Conservation (phyloP, 805 yeast species). For the Yamadazyma akitaensis region DNA sequence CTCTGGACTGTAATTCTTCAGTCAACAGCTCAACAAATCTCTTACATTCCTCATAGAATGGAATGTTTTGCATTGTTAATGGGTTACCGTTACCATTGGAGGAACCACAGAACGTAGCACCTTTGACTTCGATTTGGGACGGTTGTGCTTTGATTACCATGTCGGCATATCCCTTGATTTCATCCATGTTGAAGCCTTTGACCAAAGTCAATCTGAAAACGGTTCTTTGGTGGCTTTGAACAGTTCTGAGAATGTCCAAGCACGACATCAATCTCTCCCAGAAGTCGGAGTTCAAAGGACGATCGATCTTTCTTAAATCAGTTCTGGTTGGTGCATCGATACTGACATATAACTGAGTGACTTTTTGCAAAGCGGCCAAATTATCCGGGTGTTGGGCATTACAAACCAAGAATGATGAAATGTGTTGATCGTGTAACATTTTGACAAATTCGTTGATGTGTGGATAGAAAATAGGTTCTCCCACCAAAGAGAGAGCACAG, state of each 20-base stretch:
- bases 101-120: slow-evolving; percentile 94
- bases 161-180: slow-evolving; percentile 78
- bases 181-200: slow-evolving; percentile 87
- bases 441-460: slow-evolving; percentile 80
- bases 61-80: slow-evolving; percentile 91
- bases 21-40: slow-evolving; percentile 64
- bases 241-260: slow-evolving; percentile 70
- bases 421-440: slow-evolving; percentile 74
- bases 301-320: slow-evolving; percentile 76
- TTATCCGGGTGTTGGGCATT: slow-evolving; percentile 96
- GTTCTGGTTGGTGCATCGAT: slow-evolving; percentile 90
- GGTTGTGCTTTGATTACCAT: slow-evolving; percentile 80
- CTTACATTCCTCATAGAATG: slow-evolving; percentile 88
- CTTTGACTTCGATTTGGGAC: slow-evolving; percentile 86
- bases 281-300: slow-evolving; percentile 86
- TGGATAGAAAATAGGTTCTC: slow-evolving; percentile 94
- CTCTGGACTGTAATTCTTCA: slow-evolving; percentile 60
- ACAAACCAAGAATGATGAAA: slow-evolving; percentile 86
- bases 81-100: slow-evolving; percentile 82
- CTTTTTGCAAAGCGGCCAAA: slow-evolving; percentile 62
- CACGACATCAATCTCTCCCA: slow-evolving; percentile 88
- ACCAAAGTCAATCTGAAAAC: slow-evolving; percentile 88
- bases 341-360: slow-evolving; percentile 87
- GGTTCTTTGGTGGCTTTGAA: slow-evolving; percentile 79
- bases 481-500: slow-evolving; percentile 89